These are phyloP conservation scores for Lagerstroemia speciosa DNA, from an alignment of 345 rosid species.

Conservation along the genomic window DNA sequence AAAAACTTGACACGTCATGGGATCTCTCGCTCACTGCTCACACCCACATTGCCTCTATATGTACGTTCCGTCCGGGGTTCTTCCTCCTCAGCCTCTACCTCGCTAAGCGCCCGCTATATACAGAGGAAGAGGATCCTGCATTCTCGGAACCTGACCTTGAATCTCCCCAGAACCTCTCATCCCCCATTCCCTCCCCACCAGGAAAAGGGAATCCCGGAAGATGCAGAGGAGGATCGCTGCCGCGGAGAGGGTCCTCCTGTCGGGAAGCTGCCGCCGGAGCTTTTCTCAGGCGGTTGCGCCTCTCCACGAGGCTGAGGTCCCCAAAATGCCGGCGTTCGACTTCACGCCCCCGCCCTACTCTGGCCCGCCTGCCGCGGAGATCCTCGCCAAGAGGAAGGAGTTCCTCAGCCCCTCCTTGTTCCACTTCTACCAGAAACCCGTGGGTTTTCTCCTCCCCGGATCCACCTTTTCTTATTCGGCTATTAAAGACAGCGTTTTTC, in stretches of 20 bases:
- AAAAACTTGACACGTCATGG: too few species aligned
- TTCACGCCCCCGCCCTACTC: slow-evolving; percentile 75
- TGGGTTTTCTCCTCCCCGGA: slow-evolving; percentile 18
- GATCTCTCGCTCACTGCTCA: too few species aligned
- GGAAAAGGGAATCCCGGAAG: neutral
- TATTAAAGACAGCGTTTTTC: too few species aligned
- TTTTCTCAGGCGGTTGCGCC: slow-evolving; percentile 35
- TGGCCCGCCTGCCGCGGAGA: slow-evolving; percentile 71
- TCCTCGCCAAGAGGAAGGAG: slow-evolving; percentile 55
- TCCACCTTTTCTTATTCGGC: too few species aligned
- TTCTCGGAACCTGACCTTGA: slow-evolving; percentile 10
- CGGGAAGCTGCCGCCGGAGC: slow-evolving; percentile 28
- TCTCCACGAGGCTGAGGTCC: slow-evolving; percentile 27
- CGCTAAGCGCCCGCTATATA: too few species aligned
- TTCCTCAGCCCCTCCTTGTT: slow-evolving; percentile 77
- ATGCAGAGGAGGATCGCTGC: slow-evolving; percentile 12
- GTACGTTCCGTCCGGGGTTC: too few species aligned
- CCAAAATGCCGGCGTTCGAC: slow-evolving; percentile 69
- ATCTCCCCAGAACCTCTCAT: too few species aligned
- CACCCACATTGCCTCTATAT: too few species aligned
- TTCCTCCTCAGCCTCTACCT: too few species aligned
- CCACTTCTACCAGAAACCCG: slow-evolving; percentile 60
- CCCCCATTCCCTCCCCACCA: neutral
- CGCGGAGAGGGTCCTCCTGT: slow-evolving; percentile 25
- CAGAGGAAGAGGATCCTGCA: slow-evolving; percentile 11